Percentiles rank a stretch among this genome's conserved stretches.
Conservation (phyloP, 208 protist genomes). For the Phytomonas sp. region DNA sequence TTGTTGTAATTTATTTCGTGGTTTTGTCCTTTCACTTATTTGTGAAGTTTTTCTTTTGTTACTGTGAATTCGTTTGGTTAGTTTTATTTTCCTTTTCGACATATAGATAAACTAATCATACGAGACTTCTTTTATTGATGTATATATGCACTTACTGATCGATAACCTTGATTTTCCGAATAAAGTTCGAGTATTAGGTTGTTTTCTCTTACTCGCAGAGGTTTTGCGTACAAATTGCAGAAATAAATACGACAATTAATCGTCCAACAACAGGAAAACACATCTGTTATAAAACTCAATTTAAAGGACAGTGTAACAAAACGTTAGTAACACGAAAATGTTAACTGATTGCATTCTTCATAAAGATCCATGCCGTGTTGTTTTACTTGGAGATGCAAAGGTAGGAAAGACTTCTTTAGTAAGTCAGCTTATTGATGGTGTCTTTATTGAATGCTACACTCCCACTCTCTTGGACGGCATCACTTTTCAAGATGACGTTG, state of each 20-base stretch:
- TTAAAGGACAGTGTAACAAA: conserved; percentile 2
- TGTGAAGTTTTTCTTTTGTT: background rate
- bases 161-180: background rate
- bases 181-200: background rate
- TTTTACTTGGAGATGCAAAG: conserved; percentile 31
- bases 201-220: background rate
- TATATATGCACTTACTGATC: background rate
- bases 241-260: background rate
- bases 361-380: conserved; percentile 12
- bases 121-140: conserved; percentile 2
- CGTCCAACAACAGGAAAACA: background rate
- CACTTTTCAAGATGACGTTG: conserved; percentile 23
- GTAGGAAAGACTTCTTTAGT: conserved; percentile 54
- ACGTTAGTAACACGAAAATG: background rate
- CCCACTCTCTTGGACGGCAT: conserved; percentile 49
- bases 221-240: background rate
- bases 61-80: background rate
- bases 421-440: conserved; percentile 35
- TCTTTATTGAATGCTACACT: conserved; percentile 16
- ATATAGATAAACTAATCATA: background rate
- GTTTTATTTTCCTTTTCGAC: background rate
- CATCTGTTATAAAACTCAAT: background rate
- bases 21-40: background rate
- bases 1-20: background rate
- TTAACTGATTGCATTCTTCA: background rate